Evolutionary conservation across 2,329 filamentous ascomycete species (phyloP), one percentile per base, ranked within the genome.

Genomic region (Ceratocystis diversiconidia): DNA sequence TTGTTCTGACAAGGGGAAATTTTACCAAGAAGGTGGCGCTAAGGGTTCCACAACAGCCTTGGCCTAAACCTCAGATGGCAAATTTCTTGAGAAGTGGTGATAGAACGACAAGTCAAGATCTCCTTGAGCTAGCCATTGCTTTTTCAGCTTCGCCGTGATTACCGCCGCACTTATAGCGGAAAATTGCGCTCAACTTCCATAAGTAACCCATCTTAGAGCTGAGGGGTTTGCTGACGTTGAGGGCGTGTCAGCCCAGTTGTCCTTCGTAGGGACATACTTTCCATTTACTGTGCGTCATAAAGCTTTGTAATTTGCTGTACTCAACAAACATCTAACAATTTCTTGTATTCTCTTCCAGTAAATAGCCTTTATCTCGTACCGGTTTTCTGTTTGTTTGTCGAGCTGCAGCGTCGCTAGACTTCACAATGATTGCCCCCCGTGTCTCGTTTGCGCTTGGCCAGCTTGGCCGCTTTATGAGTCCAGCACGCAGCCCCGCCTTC

Each of bases 361-460:
- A 48, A 22, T 43, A 60, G 28, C 50, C 7, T n/a, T 3, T 28
- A 19, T 57, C 36, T 43, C 36, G 4, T 25, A 19, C 50, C 10
- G 2, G n/a, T 15, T 59, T 43, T 12, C 32, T 48, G 36, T 48
- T n/a, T 32, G 63, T 62, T 62, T 6, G 22, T 32, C 46, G 36
- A 25, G 17, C n/a, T 48, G 46, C 22, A 44, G 43, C 30, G 15
- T 44, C 19, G 30, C 36, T 46, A 43, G 63, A 7, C 32, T 43
- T 36, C 32, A 48, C 60, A 57, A 67, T 67, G 66, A 63, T 67
- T 65, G 60, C 63, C 25, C 66, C 66, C 19, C 63, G 63, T 32
- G 59, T 67, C 36, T 65, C 66, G 12, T 65, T 67, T 61, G 66
- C 63, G 22, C 19, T 67, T 30, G 63, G 66, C 48, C 66, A 65